These are phyloP conservation scores for Bauhinia variegata DNA, from an alignment of 306 rosid species.

Conservation along the genomic window DNA sequence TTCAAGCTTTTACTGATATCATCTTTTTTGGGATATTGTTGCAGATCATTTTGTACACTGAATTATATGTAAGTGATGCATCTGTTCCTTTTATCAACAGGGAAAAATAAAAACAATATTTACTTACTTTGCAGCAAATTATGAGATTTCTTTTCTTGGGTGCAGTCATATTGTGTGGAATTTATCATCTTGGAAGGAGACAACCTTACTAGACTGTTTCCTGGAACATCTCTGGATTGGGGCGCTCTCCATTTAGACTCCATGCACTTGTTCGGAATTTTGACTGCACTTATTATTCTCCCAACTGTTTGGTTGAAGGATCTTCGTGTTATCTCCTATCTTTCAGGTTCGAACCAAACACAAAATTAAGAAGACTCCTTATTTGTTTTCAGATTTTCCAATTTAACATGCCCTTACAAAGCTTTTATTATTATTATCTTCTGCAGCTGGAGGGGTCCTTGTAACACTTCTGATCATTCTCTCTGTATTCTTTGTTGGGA, in stretches of 20 bases:
- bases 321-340: constrained; percentile 72
- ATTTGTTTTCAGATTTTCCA: constrained; percentile 8
- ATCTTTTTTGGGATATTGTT: constrained; percentile 33
- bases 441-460: constrained; percentile 79
- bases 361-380: background rate
- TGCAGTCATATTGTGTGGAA: constrained; percentile 80
- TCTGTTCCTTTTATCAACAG: background rate
- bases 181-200: constrained; percentile 86
- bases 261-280: constrained; percentile 65
- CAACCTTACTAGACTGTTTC: constrained; percentile 72
- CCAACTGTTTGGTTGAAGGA: constrained; percentile 83
- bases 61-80: constrained; percentile 73
- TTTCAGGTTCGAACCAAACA: constrained; percentile 66
- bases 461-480: constrained; percentile 53
- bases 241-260: constrained; percentile 57
- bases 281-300: constrained; percentile 70
- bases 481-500: constrained; percentile 61
- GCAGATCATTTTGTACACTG: constrained; percentile 75
- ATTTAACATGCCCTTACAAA: constrained; percentile 18
- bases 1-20: constrained; percentile 34
- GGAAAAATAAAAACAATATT: background rate
- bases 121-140: constrained; percentile 1
- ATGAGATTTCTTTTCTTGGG: constrained; percentile 12
- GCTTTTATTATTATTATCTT: constrained; percentile 22
- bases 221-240: constrained; percentile 64